These are phyloP conservation scores for Penicillium canariense DNA, from an alignment of 495 filamentous ascomycete genomes.

Conservation along the genomic window DNA sequence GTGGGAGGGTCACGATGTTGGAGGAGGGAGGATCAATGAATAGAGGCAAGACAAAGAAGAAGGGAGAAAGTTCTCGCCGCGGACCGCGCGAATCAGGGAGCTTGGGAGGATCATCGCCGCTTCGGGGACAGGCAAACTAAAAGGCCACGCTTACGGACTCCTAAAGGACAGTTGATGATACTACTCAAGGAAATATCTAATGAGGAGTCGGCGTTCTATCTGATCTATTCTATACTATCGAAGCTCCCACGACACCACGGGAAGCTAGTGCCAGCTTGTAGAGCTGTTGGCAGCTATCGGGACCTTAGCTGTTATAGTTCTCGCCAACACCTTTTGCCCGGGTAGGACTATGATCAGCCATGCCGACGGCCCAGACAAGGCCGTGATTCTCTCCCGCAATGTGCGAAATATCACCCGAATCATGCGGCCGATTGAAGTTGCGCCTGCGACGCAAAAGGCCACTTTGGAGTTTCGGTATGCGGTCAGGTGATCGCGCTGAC, in stretches of 20 bases:
- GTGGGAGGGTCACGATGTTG: constrained; percentile 9
- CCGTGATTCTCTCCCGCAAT: too few relatives aligned
- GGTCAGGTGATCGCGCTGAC: not conserved
- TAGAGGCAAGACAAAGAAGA: constrained; percentile 24
- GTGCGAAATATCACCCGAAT: too few relatives aligned
- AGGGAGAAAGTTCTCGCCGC: constrained; percentile 31
- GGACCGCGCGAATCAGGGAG: constrained; percentile 18
- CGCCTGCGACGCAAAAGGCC: not conserved
- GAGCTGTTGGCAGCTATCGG: not conserved
- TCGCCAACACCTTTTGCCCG: too few relatives aligned
- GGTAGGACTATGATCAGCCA: too few relatives aligned
- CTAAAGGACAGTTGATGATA: too few relatives aligned
- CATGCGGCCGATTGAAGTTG: not conserved
- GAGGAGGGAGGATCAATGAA: constrained; percentile 16
- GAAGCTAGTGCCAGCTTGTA: not conserved
- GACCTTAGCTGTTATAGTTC: not conserved
- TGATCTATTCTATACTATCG: not conserved
- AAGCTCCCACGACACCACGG: not conserved
- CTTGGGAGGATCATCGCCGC: constrained; percentile 20
- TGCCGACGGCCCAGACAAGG: too few relatives aligned
- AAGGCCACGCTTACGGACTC: constrained; percentile 4
- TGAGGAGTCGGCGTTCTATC: not conserved
- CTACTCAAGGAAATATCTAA: too few relatives aligned
- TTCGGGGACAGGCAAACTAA: constrained; percentile 14
- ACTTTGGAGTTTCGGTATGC: not conserved